A percentile compares a stretch with the other conserved stretches of the same genome.
Evolutionary conservation across 148 eudicot genomes (phyloP).

Genomic region (Diospyros kaki): DNA sequence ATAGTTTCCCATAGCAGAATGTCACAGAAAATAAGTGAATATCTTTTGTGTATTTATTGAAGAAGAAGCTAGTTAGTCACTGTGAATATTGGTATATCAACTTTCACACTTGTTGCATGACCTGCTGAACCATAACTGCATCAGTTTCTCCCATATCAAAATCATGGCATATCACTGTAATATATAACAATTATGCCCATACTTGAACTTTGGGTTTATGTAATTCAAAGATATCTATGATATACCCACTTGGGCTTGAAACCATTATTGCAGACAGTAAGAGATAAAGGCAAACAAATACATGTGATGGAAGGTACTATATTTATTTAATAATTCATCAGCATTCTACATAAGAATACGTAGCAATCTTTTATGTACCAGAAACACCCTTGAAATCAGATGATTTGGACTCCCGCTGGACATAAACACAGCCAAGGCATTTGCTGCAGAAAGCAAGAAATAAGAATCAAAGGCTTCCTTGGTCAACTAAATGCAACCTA

Average conservation of each 20-base stretch:
- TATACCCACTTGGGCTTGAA: neutral
- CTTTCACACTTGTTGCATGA: no score
- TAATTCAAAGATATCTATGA: no score
- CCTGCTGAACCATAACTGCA: no score
- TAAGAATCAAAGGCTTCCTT: slow-evolving; percentile 1
- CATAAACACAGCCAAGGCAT: slow-evolving; percentile 96
- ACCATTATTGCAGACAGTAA: slow-evolving; percentile 5
- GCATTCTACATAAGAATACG: neutral
- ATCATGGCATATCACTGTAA: no score
- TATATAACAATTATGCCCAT: no score
- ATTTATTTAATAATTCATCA: neutral
- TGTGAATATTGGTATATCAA: no score
- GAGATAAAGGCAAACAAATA: neutral
- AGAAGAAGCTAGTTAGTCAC: no score
- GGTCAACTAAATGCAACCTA: neutral
- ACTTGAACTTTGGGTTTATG: no score
- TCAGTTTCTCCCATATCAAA: no score
- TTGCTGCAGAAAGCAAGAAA: slow-evolving; percentile 55
- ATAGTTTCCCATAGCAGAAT: no score
- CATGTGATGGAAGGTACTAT: neutral
- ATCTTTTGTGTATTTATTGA: no score
- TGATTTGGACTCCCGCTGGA: slow-evolving; percentile 92
- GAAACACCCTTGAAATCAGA: slow-evolving; percentile 92
- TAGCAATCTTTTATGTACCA: slow-evolving; percentile 36
- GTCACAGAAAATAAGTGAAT: no score